Conservation (phyloP, 164 flowering plant species). For the Liriodendron chinense region DNA sequence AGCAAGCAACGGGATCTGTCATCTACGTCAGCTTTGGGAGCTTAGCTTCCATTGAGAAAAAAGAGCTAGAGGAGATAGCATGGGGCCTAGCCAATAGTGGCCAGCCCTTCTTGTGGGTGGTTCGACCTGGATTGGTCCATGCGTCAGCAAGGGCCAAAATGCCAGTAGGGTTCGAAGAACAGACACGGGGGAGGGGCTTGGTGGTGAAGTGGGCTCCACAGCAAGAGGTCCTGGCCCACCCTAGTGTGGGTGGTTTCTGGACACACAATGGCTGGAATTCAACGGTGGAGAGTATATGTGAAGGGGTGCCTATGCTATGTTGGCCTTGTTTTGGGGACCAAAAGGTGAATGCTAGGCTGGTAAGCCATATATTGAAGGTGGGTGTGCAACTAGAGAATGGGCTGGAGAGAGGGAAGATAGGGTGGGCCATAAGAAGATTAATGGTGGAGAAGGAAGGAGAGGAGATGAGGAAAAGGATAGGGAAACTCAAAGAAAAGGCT, state of each 20-base stretch:
- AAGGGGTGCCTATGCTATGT: conserved; percentile 64
- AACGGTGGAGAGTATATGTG: conserved; percentile 45
- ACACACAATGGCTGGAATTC: conserved; percentile 65
- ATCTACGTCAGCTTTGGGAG: conserved; percentile 47
- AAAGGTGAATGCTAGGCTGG: conserved; percentile 40
- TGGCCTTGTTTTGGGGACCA: conserved; percentile 45
- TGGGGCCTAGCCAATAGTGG: conserved; percentile 36
- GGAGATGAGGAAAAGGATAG: conserved; percentile 31
- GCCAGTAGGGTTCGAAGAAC: neutral
- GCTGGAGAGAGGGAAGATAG: conserved; percentile 32
- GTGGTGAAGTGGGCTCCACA: conserved; percentile 33
- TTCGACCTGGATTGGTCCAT: conserved; percentile 23
- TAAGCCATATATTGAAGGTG: conserved; percentile 38
- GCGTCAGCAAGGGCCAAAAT: neutral
- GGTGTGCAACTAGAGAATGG: conserved; percentile 38
- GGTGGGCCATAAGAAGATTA: conserved; percentile 19
- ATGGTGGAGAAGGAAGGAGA: conserved; percentile 40
- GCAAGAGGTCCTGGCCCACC: conserved; percentile 48
- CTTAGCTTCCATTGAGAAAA: conserved; percentile 23
- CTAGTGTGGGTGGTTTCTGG: conserved; percentile 53
- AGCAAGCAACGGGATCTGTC: conserved; percentile 31
- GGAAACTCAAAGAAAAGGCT: conserved; percentile 27
- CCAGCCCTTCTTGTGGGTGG: conserved; percentile 43
- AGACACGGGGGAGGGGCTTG: neutral
- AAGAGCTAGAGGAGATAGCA: conserved; percentile 30